phyloP scores from a whole-genome alignment of 2,329 filamentous ascomycete species.

The Myriosclerotinia duriaeana region DNA sequence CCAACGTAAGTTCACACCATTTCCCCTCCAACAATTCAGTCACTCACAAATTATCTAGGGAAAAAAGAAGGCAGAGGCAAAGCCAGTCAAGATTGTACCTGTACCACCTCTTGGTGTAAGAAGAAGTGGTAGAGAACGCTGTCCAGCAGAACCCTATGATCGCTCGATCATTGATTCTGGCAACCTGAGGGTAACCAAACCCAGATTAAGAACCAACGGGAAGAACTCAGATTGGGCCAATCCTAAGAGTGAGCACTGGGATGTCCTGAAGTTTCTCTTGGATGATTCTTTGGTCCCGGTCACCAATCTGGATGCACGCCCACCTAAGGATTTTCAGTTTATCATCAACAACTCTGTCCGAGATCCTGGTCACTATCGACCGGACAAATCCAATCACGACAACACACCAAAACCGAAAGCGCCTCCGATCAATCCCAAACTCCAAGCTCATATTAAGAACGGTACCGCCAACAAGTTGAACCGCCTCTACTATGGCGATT shows the following conservation, averaged over 20 bases:
- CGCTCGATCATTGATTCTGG: neutral
- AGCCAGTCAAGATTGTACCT: neutral
- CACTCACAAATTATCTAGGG: neutral
- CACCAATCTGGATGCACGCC: constrained; percentile 16
- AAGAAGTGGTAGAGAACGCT: constrained; percentile 14
- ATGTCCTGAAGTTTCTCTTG: constrained; percentile 29
- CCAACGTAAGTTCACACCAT: neutral
- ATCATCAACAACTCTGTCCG: constrained; percentile 7
- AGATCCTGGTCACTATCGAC: constrained; percentile 11
- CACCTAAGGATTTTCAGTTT: constrained; percentile 10
- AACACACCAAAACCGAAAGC: neutral
- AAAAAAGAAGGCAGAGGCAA: neutral
- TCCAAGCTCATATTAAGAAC: constrained; percentile 31
- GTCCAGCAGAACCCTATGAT: neutral
- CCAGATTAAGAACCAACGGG: neutral
- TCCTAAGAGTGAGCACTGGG: constrained; percentile 31
- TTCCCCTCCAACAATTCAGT: neutral
- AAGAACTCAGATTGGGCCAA: constrained; percentile 28
- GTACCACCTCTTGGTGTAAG: neutral
- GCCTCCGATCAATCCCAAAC: constrained; percentile 31
- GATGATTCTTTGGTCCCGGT: constrained; percentile 10
- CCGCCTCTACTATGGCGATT: constrained; percentile 28
- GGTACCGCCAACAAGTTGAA: constrained; percentile 28
- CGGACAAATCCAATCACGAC: neutral
- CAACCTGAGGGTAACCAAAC: neutral